Conservation (phyloP, 768 basidiomycete genomes). For the Pleurotus djamor region DNA sequence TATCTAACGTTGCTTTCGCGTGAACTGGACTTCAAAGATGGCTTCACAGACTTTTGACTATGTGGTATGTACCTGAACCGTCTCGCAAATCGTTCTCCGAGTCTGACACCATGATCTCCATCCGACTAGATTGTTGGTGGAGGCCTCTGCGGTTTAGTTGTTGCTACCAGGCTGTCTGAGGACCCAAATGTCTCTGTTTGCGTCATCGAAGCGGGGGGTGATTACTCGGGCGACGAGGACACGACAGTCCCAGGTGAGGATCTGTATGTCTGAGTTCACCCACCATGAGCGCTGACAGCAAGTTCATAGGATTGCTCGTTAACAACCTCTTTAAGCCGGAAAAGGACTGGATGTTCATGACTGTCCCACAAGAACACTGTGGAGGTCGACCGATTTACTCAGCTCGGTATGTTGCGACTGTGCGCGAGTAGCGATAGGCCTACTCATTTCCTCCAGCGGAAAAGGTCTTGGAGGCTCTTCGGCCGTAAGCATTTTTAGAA, state of each 20-base stretch:
- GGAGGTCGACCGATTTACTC: neutral
- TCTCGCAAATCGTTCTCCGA: neutral
- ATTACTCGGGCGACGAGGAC: neutral
- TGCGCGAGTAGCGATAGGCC: neutral
- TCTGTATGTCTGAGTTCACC: neutral
- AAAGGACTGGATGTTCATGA: neutral
- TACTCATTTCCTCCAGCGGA: neutral
- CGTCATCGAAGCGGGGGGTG: conserved; percentile 3
- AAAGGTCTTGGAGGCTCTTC: conserved; percentile 4
- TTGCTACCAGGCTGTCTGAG: neutral
- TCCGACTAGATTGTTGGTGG: conserved; percentile 4
- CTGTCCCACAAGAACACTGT: neutral
- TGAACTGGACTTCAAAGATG: too few relatives aligned
- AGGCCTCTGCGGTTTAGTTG: conserved; percentile 10
- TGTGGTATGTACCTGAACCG: neutral
- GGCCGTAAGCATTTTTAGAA: neutral
- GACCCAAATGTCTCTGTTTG: neutral
- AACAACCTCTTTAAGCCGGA: neutral
- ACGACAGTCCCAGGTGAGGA: neutral
- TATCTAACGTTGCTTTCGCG: neutral
- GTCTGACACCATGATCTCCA: neutral
- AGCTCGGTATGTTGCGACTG: neutral
- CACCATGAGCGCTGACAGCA: neutral
- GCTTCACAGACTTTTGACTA: neutral
- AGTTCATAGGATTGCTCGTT: neutral